These are phyloP conservation scores for Backusella macrospora DNA, from an alignment of 192 early-diverging fungal genomes.

Conservation along the genomic window DNA sequence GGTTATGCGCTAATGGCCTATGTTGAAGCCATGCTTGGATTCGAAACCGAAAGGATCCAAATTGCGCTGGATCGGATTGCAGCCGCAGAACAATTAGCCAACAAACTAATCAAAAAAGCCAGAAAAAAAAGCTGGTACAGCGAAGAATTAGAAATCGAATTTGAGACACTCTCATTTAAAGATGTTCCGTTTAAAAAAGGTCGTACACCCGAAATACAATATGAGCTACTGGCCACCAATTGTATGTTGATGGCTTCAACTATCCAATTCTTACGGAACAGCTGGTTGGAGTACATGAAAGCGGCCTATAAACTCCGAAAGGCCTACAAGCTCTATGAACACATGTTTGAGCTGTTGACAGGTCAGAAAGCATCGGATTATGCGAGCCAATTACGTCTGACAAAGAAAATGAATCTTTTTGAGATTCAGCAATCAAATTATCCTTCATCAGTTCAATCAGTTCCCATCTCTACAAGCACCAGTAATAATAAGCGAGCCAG, in stretches of 20 bases:
- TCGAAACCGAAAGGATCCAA: slow-evolving; percentile 36
- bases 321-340: slow-evolving; percentile 42
- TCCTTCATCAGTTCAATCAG: background rate
- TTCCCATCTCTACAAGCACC: background rate
- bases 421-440: background rate
- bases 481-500: background rate
- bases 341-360: slow-evolving; percentile 38
- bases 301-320: slow-evolving; percentile 43
- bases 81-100: slow-evolving; percentile 27
- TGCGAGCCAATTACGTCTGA: slow-evolving; percentile 15
- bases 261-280: slow-evolving; percentile 38
- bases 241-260: slow-evolving; percentile 46
- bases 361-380: slow-evolving; percentile 38
- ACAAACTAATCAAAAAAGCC: slow-evolving; percentile 18
- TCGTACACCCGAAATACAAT: slow-evolving; percentile 21
- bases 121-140: slow-evolving; percentile 6
- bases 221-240: slow-evolving; percentile 39
- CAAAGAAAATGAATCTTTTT: slow-evolving; percentile 10
- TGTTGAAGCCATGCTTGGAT: slow-evolving; percentile 42
- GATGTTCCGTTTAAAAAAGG: background rate
- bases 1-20: slow-evolving; percentile 44
- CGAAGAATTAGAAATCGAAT: background rate
- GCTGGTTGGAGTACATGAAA: slow-evolving; percentile 42
- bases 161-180: background rate
- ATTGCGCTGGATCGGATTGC: slow-evolving; percentile 32